phyloP scores from a whole-genome alignment of 805 yeast genomes.

The Millerozyma miso region DNA sequence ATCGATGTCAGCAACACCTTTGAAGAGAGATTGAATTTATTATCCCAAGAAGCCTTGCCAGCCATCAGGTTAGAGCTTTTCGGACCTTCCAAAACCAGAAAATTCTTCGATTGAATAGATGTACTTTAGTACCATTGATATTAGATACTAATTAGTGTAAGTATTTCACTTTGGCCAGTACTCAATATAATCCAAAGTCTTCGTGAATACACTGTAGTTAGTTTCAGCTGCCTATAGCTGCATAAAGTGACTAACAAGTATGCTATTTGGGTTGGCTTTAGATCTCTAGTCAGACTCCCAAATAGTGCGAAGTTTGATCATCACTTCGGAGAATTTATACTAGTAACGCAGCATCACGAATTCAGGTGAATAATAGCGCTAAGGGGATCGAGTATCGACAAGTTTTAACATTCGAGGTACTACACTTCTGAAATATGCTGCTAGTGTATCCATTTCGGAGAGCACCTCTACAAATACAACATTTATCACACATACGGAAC shows the following conservation, averaged over 20 bases:
- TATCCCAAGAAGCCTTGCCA: conserved; percentile 84
- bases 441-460: neutral
- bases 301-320: neutral
- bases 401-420: neutral
- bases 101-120: conserved; percentile 69
- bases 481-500: neutral
- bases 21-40: conserved; percentile 84
- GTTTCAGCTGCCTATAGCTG: no score
- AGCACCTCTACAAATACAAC: neutral
- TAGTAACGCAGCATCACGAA: neutral
- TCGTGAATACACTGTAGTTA: no score
- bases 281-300: no score
- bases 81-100: conserved; percentile 80
- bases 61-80: conserved; percentile 87
- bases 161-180: conserved; percentile 1
- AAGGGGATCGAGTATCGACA: neutral
- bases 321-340: neutral
- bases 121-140: conserved; percentile 2
- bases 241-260: no score
- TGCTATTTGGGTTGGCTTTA: no score
- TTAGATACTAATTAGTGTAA: neutral
- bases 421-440: neutral
- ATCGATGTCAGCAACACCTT: conserved; percentile 89
- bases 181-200: no score
- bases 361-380: neutral